Percentiles rank a stretch among this genome's conserved stretches.
phyloP scores from a whole-genome alignment of 257 asterid genomes.

The Solanum pimpinellifolium region DNA sequence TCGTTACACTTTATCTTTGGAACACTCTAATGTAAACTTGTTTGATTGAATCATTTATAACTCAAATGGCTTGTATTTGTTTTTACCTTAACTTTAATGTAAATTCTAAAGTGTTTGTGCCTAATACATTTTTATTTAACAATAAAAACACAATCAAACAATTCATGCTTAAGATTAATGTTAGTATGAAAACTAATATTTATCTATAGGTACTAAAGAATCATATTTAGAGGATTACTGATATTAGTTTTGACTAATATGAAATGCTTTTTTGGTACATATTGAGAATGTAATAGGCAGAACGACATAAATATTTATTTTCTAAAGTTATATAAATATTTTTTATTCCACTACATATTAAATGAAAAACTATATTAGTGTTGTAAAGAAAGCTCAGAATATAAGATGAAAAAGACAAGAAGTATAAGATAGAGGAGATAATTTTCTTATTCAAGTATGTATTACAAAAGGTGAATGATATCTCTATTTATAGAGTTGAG shows the following conservation, averaged over 20 bases:
- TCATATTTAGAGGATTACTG: background rate
- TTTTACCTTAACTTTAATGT: background rate
- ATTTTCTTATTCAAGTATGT: no score
- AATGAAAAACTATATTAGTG: background rate
- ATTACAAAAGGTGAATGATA: no score
- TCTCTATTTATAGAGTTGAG: no score
- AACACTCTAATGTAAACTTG: no score
- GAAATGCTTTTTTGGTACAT: background rate
- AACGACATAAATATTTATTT: background rate
- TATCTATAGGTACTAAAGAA: background rate
- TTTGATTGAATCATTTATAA: no score
- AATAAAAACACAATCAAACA: background rate
- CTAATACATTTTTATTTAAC: background rate
- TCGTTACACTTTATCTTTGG: no score
- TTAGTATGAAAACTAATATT: background rate
- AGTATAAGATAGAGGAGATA: no score
- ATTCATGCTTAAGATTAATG: background rate
- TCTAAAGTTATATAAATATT: background rate
- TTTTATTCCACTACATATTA: background rate
- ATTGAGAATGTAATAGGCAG: background rate
- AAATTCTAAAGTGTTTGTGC: background rate
- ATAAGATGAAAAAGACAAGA: no score
- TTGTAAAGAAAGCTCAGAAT: no score
- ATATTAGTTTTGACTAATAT: background rate
- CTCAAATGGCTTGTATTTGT: background rate